A percentile compares a stretch with the other conserved stretches of the same genome.
phyloP scores from a whole-genome alignment of 2,329 filamentous ascomycete species.

The Iodosphaeria phyllophila region DNA sequence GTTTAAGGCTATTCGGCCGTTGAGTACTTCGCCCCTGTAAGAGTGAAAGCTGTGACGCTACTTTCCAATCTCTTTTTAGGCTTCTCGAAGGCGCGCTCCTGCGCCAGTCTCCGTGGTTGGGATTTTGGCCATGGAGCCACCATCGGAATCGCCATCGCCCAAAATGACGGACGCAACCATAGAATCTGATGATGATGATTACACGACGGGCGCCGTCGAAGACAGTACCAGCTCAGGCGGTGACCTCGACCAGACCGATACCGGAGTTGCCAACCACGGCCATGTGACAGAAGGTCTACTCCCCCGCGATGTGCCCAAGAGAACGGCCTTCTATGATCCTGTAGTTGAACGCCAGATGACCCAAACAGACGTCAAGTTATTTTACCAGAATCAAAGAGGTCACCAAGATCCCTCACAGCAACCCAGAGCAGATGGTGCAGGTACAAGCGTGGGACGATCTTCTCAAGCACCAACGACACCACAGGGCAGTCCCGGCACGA shows the following conservation, averaged over 20 bases:
- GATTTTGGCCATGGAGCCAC: constrained; percentile 6
- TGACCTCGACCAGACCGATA: constrained; percentile 7
- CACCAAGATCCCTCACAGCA: constrained; percentile 51
- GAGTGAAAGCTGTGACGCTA: no score
- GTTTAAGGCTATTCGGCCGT: no score
- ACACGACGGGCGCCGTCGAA: constrained; percentile 11
- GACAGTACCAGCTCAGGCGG: constrained; percentile 16
- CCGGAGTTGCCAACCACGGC: constrained; percentile 9
- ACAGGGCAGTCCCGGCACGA: constrained; percentile 25
- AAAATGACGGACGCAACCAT: constrained; percentile 11
- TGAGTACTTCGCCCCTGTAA: no score
- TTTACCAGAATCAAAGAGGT: constrained; percentile 86
- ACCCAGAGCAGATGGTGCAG: constrained; percentile 18
- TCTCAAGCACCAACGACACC: constrained; percentile 19
- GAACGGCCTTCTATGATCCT: constrained; percentile 84
- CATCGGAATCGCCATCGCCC: constrained; percentile 17
- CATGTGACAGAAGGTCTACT: constrained; percentile 35
- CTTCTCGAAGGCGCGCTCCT: no score
- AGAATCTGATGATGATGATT: constrained; percentile 19
- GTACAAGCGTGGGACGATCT: constrained; percentile 3
- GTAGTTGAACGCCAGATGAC: constrained; percentile 88
- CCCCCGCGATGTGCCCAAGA: constrained; percentile 39
- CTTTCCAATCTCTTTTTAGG: no score
- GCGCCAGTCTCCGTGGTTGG: no score
- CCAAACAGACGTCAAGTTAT: constrained; percentile 84